Evolutionary conservation across 78 protist genomes (phyloP).

Genomic region (Salpingoeca rosetta): DNA sequence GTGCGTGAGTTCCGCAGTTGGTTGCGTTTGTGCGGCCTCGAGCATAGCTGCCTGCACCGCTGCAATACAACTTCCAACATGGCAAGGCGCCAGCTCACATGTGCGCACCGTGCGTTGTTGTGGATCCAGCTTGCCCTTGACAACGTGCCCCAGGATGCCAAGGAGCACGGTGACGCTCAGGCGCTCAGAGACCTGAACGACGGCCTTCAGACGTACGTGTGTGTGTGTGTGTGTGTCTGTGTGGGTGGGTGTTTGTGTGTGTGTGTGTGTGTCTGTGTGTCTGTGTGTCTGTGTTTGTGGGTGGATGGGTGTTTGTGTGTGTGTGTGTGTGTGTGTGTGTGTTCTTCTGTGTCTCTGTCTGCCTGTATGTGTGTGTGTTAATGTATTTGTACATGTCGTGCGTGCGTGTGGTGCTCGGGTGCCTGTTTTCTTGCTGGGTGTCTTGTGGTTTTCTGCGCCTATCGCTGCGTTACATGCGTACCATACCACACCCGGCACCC

Average conservation of each 20-base stretch:
- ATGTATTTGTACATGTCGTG: too few species aligned
- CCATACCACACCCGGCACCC: background rate
- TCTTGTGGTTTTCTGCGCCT: too few species aligned
- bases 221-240: slow-evolving; percentile 7
- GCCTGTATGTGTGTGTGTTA: too few species aligned
- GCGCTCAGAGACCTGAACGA: slow-evolving; percentile 5
- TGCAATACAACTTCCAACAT: background rate
- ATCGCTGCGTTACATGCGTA: background rate
- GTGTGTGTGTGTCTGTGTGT: too few species aligned
- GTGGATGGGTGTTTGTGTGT: too few species aligned
- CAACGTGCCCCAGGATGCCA: slow-evolving; percentile 1
- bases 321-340: too few species aligned
- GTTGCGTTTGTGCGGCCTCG: too few species aligned
- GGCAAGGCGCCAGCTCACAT: slow-evolving; percentile 1
- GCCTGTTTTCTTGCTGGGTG: too few species aligned
- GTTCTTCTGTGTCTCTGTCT: too few species aligned
- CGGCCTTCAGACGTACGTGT: background rate
- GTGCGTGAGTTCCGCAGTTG: background rate
- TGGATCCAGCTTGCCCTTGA: slow-evolving; percentile 4
- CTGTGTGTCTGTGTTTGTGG: too few species aligned
- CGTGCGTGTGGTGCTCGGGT: background rate
- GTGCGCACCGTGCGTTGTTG: too few species aligned
- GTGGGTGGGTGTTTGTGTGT: too few species aligned
- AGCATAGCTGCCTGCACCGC: background rate
- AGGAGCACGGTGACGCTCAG: background rate